Conservation (phyloP, 371 early-diverging fungal genomes). For the Saksenaea vasiformis region DNA sequence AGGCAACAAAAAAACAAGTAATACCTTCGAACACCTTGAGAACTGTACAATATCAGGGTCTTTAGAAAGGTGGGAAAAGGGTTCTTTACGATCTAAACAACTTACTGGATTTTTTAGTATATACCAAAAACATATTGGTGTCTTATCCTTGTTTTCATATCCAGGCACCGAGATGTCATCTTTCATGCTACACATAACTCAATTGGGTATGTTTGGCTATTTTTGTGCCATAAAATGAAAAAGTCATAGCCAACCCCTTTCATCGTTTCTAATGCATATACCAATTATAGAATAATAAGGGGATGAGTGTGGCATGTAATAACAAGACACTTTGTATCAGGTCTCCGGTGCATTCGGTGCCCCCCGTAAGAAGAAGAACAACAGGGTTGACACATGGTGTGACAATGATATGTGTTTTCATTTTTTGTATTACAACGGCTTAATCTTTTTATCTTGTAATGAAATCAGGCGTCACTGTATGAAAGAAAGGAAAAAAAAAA, state of each 20-base stretch:
- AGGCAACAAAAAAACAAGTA: neutral
- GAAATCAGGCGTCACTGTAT: no score
- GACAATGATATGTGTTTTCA: neutral
- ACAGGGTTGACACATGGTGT: neutral
- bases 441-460: no score
- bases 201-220: neutral
- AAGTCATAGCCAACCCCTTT: neutral
- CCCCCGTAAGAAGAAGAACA: neutral
- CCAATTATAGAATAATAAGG: neutral
- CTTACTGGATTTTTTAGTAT: neutral
- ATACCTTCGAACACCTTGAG: neutral
- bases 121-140: neutral
- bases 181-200: slow-evolving; percentile 1
- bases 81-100: neutral
- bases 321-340: neutral
- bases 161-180: neutral
- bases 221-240: neutral
- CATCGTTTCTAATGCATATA: neutral
- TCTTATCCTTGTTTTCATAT: neutral
- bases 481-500: neutral
- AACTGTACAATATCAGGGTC: neutral
- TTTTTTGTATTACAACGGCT: neutral
- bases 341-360: neutral
- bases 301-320: neutral
- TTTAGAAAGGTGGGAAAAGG: neutral